phyloP scores from a whole-genome alignment of 2,329 filamentous ascomycete species.

The Fusarium circinatum region DNA sequence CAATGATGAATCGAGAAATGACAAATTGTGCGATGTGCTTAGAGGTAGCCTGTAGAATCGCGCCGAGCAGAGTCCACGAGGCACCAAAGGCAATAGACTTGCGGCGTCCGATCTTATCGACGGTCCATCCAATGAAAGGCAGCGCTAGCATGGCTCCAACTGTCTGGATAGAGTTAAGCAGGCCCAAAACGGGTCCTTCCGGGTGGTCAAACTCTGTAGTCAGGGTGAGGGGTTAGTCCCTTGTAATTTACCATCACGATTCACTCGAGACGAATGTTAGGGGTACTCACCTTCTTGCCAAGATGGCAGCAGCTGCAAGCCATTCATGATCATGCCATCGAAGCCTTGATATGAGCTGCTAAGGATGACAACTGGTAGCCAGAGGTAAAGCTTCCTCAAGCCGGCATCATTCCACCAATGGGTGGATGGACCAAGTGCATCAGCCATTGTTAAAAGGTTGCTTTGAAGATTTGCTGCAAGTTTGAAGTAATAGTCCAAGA shows the following conservation, averaged over 20 bases:
- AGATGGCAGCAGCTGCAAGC: not conserved
- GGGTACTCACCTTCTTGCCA: not conserved
- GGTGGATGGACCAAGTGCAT: not conserved
- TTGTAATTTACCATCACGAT: no score
- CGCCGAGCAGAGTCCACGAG: not conserved
- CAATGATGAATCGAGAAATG: not conserved
- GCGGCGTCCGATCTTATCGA: not conserved
- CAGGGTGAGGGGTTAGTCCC: not conserved
- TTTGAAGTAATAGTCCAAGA: no score
- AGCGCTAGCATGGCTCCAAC: not conserved
- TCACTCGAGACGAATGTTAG: rapidly evolving
- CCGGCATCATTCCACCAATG: not conserved
- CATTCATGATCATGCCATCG: not conserved
- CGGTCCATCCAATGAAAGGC: not conserved
- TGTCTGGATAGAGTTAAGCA: not conserved
- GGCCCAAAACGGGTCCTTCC: not conserved
- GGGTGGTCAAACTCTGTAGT: not conserved
- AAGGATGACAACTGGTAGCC: not conserved
- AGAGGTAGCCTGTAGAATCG: not conserved
- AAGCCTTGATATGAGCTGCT: not conserved
- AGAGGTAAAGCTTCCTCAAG: not conserved
- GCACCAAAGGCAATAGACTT: not conserved
- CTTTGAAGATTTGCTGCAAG: not conserved
- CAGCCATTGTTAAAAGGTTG: not conserved
- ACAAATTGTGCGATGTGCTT: not conserved